Conservation (phyloP, 345 rosid species). For the Ceriops tagal region DNA sequence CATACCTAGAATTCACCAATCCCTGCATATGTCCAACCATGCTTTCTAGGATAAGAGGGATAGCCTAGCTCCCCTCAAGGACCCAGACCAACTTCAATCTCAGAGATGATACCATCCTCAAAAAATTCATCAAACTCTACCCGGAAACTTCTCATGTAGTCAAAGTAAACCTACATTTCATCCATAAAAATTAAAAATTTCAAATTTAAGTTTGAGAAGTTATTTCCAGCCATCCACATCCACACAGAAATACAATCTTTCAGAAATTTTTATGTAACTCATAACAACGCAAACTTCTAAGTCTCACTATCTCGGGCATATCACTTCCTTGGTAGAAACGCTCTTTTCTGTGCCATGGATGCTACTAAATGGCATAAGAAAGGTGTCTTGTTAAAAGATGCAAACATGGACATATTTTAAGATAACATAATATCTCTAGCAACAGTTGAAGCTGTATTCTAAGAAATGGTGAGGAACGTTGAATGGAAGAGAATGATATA, state of each 20-base stretch:
- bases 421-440: neutral
- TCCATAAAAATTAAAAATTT: neutral
- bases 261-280: neutral
- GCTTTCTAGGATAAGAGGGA: slow-evolving; percentile 81
- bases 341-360: neutral
- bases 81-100: slow-evolving; percentile 78
- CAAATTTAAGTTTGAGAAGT: neutral
- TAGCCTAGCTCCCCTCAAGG: slow-evolving; percentile 81
- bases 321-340: neutral
- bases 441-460: neutral
- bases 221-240: neutral
- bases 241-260: neutral
- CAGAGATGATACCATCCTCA: slow-evolving; percentile 55
- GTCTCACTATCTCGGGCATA: no score
- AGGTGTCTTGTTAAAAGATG: neutral
- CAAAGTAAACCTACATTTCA: slow-evolving; percentile 69
- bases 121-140: slow-evolving; percentile 69
- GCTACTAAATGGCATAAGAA: neutral
- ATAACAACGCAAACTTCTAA: no score
- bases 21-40: slow-evolving; percentile 93
- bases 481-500: neutral
- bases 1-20: slow-evolving; percentile 88
- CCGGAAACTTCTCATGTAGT: slow-evolving; percentile 86
- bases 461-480: neutral
- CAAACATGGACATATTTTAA: neutral